phyloP scores from a whole-genome alignment of 1,139 yeast genomes.

The Hyphopichia khmerensis region DNA sequence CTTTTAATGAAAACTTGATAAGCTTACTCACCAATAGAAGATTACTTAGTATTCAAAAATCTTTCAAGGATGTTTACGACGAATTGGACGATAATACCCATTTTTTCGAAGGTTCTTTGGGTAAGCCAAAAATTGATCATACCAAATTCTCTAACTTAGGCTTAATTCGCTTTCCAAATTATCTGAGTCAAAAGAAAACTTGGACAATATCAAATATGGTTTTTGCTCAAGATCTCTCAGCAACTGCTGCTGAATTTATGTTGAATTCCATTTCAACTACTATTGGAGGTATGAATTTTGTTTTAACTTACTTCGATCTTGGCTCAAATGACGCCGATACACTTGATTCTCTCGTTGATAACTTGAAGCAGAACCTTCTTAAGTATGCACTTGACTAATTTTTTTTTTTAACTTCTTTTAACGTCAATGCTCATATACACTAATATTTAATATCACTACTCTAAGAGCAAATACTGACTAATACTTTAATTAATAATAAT shows the following conservation, averaged over 20 bases:
- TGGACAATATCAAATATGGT: slow-evolving; percentile 32
- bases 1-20: slow-evolving; percentile 19
- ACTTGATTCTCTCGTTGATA: slow-evolving; percentile 21
- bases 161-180: slow-evolving; percentile 19
- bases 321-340: slow-evolving; percentile 23
- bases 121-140: slow-evolving; percentile 32
- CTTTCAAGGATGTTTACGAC: slow-evolving; percentile 19
- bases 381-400: slow-evolving; percentile 3
- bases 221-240: slow-evolving; percentile 40
- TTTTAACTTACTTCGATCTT: slow-evolving; percentile 29
- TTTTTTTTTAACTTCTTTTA: neutral
- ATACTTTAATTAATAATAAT: too few relatives aligned
- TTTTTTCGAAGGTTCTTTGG: slow-evolving; percentile 22
- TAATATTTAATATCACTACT: neutral
- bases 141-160: slow-evolving; percentile 44
- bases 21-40: slow-evolving; percentile 20
- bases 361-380: slow-evolving; percentile 18
- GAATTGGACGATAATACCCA: slow-evolving; percentile 16
- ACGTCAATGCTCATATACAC: too few relatives aligned
- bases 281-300: slow-evolving; percentile 36
- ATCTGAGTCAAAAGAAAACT: neutral
- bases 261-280: slow-evolving; percentile 32
- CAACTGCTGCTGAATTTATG: slow-evolving; percentile 37
- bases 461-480: too few relatives aligned
- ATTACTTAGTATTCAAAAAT: slow-evolving; percentile 22